phyloP scores from a whole-genome alignment of 1,139 yeast species.

The Petasospora fabianii region DNA sequence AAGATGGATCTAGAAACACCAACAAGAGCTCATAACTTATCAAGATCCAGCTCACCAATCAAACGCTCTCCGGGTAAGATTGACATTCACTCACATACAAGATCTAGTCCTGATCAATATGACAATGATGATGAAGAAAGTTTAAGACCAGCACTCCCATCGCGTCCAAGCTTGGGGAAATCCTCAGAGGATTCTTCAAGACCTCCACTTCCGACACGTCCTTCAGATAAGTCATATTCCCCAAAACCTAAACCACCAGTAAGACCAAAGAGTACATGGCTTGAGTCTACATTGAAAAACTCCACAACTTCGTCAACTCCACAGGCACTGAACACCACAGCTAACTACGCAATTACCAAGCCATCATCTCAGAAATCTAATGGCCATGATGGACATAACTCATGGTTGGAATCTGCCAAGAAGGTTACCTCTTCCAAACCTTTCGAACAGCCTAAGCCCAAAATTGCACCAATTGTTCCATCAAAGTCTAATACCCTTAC shows the following conservation, averaged over 20 bases:
- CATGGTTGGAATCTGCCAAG: slow-evolving; percentile 26
- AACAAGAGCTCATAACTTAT: not conserved
- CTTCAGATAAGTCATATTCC: too few species aligned
- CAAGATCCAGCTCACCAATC: slow-evolving; percentile 8
- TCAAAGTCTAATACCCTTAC: slow-evolving; percentile 21
- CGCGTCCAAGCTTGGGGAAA: too few species aligned
- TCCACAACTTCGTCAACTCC: too few species aligned
- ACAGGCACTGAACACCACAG: slow-evolving; percentile 7
- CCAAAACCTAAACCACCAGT: slow-evolving; percentile 9
- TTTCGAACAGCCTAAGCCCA: slow-evolving; percentile 16
- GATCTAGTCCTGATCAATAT: too few species aligned
- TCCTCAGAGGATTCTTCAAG: too few species aligned
- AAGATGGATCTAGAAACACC: slow-evolving; percentile 8
- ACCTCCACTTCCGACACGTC: slow-evolving; percentile 8
- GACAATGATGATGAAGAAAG: slow-evolving; percentile 1
- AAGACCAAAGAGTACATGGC: slow-evolving; percentile 14
- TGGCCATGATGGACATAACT: slow-evolving; percentile 2
- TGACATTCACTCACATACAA: too few species aligned
- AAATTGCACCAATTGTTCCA: slow-evolving; percentile 23
- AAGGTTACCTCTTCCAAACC: slow-evolving; percentile 9
- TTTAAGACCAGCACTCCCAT: too few species aligned
- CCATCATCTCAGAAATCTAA: not conserved
- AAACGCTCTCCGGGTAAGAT: slow-evolving; percentile 18
- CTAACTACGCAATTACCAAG: not conserved
- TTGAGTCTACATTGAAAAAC: slow-evolving; percentile 8